Conservation (phyloP, 768 basidiomycete genomes). For the Russula foetens region DNA sequence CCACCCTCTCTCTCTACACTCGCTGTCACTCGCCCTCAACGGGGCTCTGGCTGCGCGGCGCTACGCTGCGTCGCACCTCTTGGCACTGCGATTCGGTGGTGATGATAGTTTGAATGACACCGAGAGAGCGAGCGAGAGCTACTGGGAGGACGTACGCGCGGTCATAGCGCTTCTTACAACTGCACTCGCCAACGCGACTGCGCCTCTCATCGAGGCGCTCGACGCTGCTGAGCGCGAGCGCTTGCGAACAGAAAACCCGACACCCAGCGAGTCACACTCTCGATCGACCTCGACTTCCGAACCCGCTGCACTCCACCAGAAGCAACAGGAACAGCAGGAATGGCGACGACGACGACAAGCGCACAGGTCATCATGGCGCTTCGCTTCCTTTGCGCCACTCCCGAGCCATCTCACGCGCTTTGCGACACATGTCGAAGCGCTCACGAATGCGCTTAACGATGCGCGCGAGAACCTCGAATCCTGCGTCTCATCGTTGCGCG, state of each 20-base stretch:
- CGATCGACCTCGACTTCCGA: neutral
- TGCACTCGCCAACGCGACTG: conserved; percentile 56
- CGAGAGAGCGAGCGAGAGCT: conserved; percentile 33
- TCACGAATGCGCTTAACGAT: conserved; percentile 59
- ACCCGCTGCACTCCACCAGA: neutral
- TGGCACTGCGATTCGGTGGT: conserved; percentile 62
- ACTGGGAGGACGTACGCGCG: conserved; percentile 80
- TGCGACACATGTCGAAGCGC: conserved; percentile 63
- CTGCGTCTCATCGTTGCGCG: conserved; percentile 51
- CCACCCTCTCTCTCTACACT: conserved; percentile 60
- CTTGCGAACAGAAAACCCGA: conserved; percentile 43
- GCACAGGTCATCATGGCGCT: conserved; percentile 22
- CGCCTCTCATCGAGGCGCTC: conserved; percentile 54
- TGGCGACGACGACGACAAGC: neutral
- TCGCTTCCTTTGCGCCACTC: conserved; percentile 61
- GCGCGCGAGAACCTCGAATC: conserved; percentile 58
- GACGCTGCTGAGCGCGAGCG: conserved; percentile 49
- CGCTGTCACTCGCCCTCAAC: conserved; percentile 53
- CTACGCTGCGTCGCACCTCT: conserved; percentile 70
- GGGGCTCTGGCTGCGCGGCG: conserved; percentile 64
- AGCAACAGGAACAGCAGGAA: neutral
- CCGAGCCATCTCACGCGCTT: conserved; percentile 63
- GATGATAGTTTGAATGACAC: conserved; percentile 22
- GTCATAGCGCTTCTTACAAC: conserved; percentile 64
- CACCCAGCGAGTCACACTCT: conserved; percentile 22